Base-by-base conservation (phyloP, 1,139 yeast genomes). In the Protomyces gravidus region DNA sequence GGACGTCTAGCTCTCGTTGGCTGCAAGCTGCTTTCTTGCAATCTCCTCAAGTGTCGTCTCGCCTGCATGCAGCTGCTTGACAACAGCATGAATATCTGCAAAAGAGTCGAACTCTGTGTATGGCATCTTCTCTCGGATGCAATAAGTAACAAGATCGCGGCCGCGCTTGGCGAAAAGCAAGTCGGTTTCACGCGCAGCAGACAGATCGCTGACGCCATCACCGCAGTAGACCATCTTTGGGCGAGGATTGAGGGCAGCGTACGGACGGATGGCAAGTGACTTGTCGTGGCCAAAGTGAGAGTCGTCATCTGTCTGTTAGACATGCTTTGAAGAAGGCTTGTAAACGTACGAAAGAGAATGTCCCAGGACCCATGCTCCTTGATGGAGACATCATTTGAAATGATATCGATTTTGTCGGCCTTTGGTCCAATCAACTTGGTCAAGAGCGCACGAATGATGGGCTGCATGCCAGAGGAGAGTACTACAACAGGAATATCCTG, bases 121-220 rank as follows among this genome's bases (percentile, higher is more conserved):
- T 11, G 96, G 95, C 65, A 92, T 86, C 50, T 79, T 76, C 70
- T 90, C 94, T 49, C 85, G 76, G 67, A 79, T 79, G 74, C 97
- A 92, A 74, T 82, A 90, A 56, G 83, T 85, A 66, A 92, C 86
- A 67, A 92, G 80, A 71, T 92, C 98, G 68, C 86, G 83, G 51
- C 97, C 98, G 65, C 83, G 82, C 75, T 89, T 92, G 59, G 98
- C 98, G 73, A 92, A 92, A 67, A 92, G 76, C 67, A 90, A 77
- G 72, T 94, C 90, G 55, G 98, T 89, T 72, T 92, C 97, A 70
- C 86, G 84, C 32, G 97, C 97, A 26, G 98, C 98, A 63, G 89
- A 83, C 66, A 92, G 77, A 72, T 92, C 99, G 59, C 95, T 85
- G 28, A 92, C 97, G 63, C 99, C 99, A 71, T 92, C 98, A 61